A percentile compares a stretch with the other conserved stretches of the same genome.
These are phyloP conservation scores for Macadamia tetraphylla DNA, from an alignment of 164 flowering plant genomes.

Conservation along the genomic window DNA sequence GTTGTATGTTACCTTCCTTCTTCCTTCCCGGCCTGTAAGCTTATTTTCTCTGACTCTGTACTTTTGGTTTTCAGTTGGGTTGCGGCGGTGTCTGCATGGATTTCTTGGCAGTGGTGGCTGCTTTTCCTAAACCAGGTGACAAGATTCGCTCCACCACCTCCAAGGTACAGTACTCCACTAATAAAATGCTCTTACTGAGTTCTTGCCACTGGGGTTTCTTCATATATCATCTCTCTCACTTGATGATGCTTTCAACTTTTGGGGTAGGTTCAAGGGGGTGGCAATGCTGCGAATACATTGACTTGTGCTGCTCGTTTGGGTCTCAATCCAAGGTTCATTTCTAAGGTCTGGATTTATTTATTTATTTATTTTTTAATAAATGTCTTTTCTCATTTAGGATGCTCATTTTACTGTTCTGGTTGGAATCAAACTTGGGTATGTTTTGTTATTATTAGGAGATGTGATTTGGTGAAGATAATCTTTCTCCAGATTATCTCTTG, in stretches of 20 bases:
- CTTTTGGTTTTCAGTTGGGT: constrained; percentile 43
- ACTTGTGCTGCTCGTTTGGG: constrained; percentile 89
- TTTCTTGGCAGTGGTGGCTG: constrained; percentile 63
- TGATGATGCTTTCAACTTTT: neutral
- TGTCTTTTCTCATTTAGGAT: neutral
- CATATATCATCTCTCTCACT: too few species aligned
- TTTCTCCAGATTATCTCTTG: too few species aligned
- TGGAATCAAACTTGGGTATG: too few species aligned
- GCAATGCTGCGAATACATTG: constrained; percentile 86
- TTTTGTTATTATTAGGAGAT: too few species aligned
- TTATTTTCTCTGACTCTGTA: too few species aligned
- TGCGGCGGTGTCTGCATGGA: constrained; percentile 48
- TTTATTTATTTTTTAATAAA: too few species aligned
- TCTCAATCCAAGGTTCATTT: constrained; percentile 60
- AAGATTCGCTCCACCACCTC: constrained; percentile 75
- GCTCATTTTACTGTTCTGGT: neutral
- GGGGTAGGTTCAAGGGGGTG: constrained; percentile 85
- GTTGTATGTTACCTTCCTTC: constrained; percentile 28
- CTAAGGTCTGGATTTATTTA: constrained; percentile 43
- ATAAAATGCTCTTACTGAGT: too few species aligned
- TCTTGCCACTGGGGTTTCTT: too few species aligned
- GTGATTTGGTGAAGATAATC: too few species aligned
- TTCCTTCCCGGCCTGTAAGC: too few species aligned
- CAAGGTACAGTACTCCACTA: neutral
- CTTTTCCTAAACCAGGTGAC: constrained; percentile 83